Evolutionary conservation across 1,284 basidiomycete genomes (phyloP).

Genomic region (Ustilago hordei): DNA sequence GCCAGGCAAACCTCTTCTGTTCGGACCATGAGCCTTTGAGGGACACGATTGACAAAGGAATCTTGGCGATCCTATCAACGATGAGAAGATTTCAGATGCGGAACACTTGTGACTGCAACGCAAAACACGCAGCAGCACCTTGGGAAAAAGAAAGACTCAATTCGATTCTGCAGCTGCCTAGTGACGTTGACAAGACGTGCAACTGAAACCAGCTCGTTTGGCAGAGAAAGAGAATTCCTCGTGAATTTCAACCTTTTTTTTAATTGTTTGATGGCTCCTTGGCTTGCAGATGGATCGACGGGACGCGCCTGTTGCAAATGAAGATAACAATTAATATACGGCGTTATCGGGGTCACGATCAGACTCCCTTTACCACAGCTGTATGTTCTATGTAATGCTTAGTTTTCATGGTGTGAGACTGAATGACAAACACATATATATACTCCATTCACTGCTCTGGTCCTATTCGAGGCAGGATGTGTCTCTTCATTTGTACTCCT

Average conservation of each 20-base stretch:
- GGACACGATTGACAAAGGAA: neutral
- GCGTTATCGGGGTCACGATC: too few species aligned
- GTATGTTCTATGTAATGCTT: too few species aligned
- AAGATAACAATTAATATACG: too few species aligned
- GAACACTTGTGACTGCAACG: neutral
- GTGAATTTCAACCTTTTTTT: constrained; percentile 1
- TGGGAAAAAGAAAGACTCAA: constrained; percentile 7
- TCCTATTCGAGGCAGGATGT: too few species aligned
- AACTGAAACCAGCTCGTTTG: neutral
- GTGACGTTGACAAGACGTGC: constrained; percentile 27
- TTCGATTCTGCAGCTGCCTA: constrained; percentile 16
- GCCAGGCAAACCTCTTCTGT: neutral
- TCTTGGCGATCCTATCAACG: neutral
- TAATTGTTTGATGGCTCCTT: neutral
- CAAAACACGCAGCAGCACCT: neutral
- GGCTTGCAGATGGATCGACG: constrained; percentile 2
- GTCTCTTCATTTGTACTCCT: too few species aligned
- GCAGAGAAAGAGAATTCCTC: neutral
- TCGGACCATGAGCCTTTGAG: neutral
- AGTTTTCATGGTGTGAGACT: too few species aligned
- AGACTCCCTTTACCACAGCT: too few species aligned
- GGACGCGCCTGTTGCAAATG: neutral
- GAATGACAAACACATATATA: too few species aligned
- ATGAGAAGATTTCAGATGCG: neutral
- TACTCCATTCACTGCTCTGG: too few species aligned